Base-by-base conservation (phyloP, 805 yeast genomes). In the Zygosaccharomyces pseudorouxii region DNA sequence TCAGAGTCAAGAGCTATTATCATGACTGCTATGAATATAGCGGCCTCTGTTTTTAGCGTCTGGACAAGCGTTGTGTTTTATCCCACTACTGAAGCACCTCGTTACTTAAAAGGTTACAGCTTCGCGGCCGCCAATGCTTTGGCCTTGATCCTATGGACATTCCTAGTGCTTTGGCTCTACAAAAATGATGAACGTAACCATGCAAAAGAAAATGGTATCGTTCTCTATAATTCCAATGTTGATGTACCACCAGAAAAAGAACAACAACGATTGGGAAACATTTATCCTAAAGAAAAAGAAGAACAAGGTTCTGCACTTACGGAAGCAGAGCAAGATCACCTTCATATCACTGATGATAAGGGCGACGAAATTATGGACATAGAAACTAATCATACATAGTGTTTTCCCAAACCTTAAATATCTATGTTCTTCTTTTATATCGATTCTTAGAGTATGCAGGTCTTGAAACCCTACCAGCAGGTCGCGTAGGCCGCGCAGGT, bases 31-130 rank as follows among this genome's bases (percentile, higher is more conserved):
- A 73, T 77, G 76, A 79, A 79, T 58, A 61, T 65, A 33, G 55
- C 79, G 38, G 81, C 83, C 4, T 81, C 78, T 56, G 70, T 78
- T 3, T 71, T 79, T 16, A 73, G 78, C 16, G 79, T 80, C 0
- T 80, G 80, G 77, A 74, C 73, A 50, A 66, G 80, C 1, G 74
- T 76, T 4, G 54, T 71, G 28, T 68, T 69, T 19, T 71, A 69
- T 68, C 55, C 56, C 48, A 80, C 86, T 0, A 71, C 65, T 2
- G 80, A 79, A 35, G 75, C 80, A 11, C 86, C 86, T 19, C 61
- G 79, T 22, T 81, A 66, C 61, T 64, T 69, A 30, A 78, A 72
- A 54, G 86, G 86, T 50, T 81, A 68, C 30, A 73, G 76, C 37
- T 70, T 73, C 62, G 73, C 76, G 6, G 71, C 68, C 3, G 54